Base-by-base conservation (phyloP, 305 asterid genomes). In the Fraxinus baroniana region DNA sequence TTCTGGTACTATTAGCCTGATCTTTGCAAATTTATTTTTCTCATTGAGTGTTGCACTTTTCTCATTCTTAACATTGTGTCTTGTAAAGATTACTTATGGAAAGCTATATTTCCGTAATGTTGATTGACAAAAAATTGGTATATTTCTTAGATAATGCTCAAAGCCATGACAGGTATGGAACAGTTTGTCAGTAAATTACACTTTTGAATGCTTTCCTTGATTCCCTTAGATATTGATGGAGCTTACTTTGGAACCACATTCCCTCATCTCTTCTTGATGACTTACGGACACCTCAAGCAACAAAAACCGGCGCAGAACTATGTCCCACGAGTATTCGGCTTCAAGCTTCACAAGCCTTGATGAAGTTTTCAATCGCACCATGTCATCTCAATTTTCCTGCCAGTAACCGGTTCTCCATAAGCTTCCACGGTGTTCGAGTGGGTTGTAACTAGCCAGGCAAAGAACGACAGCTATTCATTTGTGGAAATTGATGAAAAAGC, bases 211-310 rank as follows among this genome's bases (percentile, higher is more conserved):
- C 12, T 72, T 83, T 79, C 80, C 77, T 79, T 83, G 30, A 83
- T 80, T 35, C 10, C 24, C 9, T 28, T 7, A 84, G 86, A 84
- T 76, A 80, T 84, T 24, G 86, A 82, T 68, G 85, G 85, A 9
- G 81, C 85, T 5, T 82, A 82, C 49, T 82, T 82, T 13, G 85
- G 85, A 26, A 84, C 86, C 41, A 84, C 86, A n/a, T 84, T 84
- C 78, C 86, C 86, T 68, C 86, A 84, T 55, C 81, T 84, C 44
- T 80, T 84, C 74, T 80, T 84, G 81, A 84, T 84, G 86, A 74
- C 84, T 2, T 75, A 76, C 12, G 86, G 84, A 33, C 86, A 80
- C 55, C 78, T 60, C 74, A 84, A 82, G 72, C 85, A 81, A n/a
- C 85, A 62, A 64, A 82, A 82, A 66, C 77, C 85, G 0, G 39